Base-by-base conservation (phyloP, 352 stramenopile genomes). In the Globisporangium uncinulatum region DNA sequence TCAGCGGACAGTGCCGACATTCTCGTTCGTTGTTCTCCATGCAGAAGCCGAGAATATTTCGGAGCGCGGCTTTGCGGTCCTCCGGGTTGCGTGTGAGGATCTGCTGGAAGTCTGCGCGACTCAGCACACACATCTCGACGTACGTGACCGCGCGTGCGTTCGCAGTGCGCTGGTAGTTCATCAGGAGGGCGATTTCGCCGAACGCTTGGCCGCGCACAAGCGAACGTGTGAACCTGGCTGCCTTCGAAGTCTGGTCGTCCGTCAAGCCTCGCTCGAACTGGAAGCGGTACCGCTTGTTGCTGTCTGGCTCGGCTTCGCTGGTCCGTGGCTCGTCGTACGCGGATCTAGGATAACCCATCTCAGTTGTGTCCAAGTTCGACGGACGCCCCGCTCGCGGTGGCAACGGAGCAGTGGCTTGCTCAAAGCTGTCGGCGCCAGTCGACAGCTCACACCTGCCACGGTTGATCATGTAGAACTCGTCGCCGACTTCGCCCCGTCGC, bases 381-480 rank as follows among this genome's bases (percentile, higher is more conserved):
- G 44, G n/a, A 1, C 24, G 32, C 20, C 44, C 32, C 19, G 9
- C 10, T 17, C 24, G 19, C 15, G 36, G 36, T 8, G 24, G 47
- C 17, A 56, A 29, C 6, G 41, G 51, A n/a, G 21, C 42, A 0
- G 43, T 59, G 37, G 53, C 56, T 17, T 57, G 50, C 57, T 69
- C 62, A 21, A 61, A 42, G 29, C 62, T 69, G 21, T 69, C 62
- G 17, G 31, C 17, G 2, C 44, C 45, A 1, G 57, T 54, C 2
- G 65, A 43, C 4, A 88, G 56, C 36, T 86, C 73, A 42, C 73
- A 78, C 36, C 69, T 61, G 9, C 74, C 73, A 47, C 62, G 71
- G 55, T 81, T 83, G 46, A 85, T 84, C 73, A 87, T 82, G 64
- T 83, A 87, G 29, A 86, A 77, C 49, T 86, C 71, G 36, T 79